Conservation (phyloP, 2,329 filamentous ascomycete genomes). For the Ophiostoma populinum region DNA sequence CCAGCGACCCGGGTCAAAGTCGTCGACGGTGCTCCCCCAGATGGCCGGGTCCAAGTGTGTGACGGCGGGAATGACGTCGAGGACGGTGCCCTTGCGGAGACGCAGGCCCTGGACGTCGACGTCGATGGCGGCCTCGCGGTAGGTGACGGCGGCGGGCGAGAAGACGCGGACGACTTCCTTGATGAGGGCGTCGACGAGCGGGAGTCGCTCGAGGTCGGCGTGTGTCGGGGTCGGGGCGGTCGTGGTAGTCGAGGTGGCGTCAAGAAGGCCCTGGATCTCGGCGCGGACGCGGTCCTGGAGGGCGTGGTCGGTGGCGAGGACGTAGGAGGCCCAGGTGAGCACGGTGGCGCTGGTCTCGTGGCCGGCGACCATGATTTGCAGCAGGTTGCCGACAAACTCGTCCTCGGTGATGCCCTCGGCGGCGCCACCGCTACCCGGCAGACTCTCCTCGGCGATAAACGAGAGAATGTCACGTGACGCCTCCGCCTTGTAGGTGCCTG, state of each 20-base stretch:
- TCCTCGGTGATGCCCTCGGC: slow-evolving; percentile 10
- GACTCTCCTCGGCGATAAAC: slow-evolving; percentile 15
- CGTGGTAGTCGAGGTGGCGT: slow-evolving; percentile 11
- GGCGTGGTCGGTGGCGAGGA: slow-evolving; percentile 17
- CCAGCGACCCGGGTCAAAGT: slow-evolving; percentile 23
- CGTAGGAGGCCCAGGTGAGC: slow-evolving; percentile 19
- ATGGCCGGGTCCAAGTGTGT: slow-evolving; percentile 19
- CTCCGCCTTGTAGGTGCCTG: slow-evolving; percentile 11
- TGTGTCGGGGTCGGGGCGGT: slow-evolving; percentile 9
- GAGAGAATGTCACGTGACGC: slow-evolving; percentile 13
- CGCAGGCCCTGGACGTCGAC: slow-evolving; percentile 17
- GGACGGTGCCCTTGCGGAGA: slow-evolving; percentile 20
- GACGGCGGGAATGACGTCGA: slow-evolving; percentile 20
- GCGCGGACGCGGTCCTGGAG: slow-evolving; percentile 19
- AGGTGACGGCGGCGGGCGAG: slow-evolving; percentile 12
- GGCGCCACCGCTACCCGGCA: slow-evolving; percentile 9
- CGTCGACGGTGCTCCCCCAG: slow-evolving; percentile 21
- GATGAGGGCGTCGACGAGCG: slow-evolving; percentile 19
- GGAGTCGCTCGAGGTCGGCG: slow-evolving; percentile 8
- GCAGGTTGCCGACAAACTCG: slow-evolving; percentile 13
- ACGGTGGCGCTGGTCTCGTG: slow-evolving; percentile 19
- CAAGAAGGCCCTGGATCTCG: slow-evolving; percentile 22
- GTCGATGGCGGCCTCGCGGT: slow-evolving; percentile 13
- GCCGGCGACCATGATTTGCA: slow-evolving; percentile 12
- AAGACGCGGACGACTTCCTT: slow-evolving; percentile 20